Evolutionary conservation across 768 basidiomycete genomes (phyloP).

Genomic region (Lactifluus volemus): DNA sequence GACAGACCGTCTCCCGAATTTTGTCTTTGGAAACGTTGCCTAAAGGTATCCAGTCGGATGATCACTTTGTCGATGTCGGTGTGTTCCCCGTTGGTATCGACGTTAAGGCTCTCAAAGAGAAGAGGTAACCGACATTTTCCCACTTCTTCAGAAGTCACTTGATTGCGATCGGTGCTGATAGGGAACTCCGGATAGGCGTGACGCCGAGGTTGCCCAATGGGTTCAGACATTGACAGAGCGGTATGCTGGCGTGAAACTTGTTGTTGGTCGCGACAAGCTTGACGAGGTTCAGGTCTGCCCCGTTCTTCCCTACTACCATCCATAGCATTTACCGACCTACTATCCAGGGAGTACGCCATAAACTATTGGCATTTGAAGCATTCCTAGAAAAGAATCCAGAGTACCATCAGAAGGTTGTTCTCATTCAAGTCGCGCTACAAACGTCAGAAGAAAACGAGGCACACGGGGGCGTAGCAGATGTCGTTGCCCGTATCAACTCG

Average conservation of each 20-base stretch:
- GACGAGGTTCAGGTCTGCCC: slow-evolving; percentile 51
- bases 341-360: slow-evolving; percentile 63
- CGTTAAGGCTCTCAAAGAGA: slow-evolving; percentile 54
- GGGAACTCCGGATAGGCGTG: slow-evolving; percentile 35
- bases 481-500: slow-evolving; percentile 74
- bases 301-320: slow-evolving; percentile 30
- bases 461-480: slow-evolving; percentile 64
- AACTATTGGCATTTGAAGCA: slow-evolving; percentile 72
- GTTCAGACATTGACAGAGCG: slow-evolving; percentile 69
- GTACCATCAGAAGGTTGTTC: slow-evolving; percentile 71
- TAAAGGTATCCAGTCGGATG: slow-evolving; percentile 67
- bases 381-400: slow-evolving; percentile 77
- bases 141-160: not conserved
- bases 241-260: slow-evolving; percentile 77
- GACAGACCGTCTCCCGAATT: slow-evolving; percentile 78
- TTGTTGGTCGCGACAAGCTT: slow-evolving; percentile 84
- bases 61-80: slow-evolving; percentile 73
- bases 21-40: slow-evolving; percentile 74
- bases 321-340: not conserved
- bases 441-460: slow-evolving; percentile 71
- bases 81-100: slow-evolving; percentile 92
- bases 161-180: not conserved
- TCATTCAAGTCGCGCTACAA: slow-evolving; percentile 82
- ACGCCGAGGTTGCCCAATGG: slow-evolving; percentile 79
- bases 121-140: slow-evolving; percentile 39